Percentiles rank a stretch among this genome's conserved stretches.
These are phyloP conservation scores for Tilletia setariae DNA, from an alignment of 1,284 basidiomycete species.

Conservation along the genomic window DNA sequence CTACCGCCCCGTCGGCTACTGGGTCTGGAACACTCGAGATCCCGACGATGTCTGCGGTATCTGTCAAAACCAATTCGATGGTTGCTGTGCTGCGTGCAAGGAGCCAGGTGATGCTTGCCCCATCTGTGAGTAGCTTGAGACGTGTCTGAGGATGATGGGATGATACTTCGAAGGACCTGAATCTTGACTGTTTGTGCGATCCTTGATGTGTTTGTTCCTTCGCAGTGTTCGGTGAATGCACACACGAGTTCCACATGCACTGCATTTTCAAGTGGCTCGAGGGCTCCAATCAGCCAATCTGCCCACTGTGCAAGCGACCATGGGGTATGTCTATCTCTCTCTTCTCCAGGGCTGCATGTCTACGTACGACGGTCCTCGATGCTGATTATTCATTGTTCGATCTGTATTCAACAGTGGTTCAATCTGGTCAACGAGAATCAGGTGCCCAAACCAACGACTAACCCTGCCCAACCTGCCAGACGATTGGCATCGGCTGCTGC, in stretches of 20 bases:
- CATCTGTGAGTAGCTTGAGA: constrained; percentile 31
- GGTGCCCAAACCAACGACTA: too few species aligned
- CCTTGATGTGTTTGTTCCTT: too few species aligned
- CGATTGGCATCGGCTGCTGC: too few species aligned
- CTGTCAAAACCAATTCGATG: constrained; percentile 54
- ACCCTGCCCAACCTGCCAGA: too few species aligned
- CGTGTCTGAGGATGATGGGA: too few species aligned
- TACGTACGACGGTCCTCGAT: too few species aligned
- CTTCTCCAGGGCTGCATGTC: not conserved
- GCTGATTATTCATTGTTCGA: too few species aligned
- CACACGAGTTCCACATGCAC: constrained; percentile 53
- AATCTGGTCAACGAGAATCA: too few species aligned
- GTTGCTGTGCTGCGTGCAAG: constrained; percentile 49
- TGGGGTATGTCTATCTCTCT: constrained; percentile 31
- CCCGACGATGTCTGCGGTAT: constrained; percentile 54
- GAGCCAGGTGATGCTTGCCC: constrained; percentile 50
- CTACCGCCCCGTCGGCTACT: constrained; percentile 50
- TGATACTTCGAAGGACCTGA: not conserved
- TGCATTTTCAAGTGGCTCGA: constrained; percentile 53
- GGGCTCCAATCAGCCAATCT: constrained; percentile 32
- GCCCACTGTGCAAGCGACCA: constrained; percentile 35
- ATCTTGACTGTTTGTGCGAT: constrained; percentile 7
- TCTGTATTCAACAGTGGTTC: too few species aligned
- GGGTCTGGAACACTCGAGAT: constrained; percentile 53
- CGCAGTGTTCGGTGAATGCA: constrained; percentile 50